These are phyloP conservation scores for Amauroascus verrucosus DNA, from an alignment of 2,329 filamentous ascomycete genomes.

Conservation along the genomic window DNA sequence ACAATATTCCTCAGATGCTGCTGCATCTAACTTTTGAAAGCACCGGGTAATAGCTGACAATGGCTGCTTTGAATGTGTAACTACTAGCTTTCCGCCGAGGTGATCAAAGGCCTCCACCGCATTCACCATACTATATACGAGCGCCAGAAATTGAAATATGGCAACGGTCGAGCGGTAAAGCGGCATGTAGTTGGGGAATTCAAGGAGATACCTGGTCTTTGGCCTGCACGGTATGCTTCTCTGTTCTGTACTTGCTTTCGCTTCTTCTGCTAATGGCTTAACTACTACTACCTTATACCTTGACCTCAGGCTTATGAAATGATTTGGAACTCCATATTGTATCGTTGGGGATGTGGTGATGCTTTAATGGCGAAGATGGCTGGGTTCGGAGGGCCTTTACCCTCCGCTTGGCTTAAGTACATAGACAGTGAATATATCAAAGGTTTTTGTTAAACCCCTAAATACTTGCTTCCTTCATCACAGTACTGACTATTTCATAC, in stretches of 20 bases:
- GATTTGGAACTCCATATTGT: constrained; percentile 4
- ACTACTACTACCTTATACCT: neutral
- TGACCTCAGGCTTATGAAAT: constrained; percentile 7
- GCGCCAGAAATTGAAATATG: constrained; percentile 10
- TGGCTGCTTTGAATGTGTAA: neutral
- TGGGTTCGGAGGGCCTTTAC: constrained; percentile 7
- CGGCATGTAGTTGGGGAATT: constrained; percentile 5
- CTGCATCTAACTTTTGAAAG: constrained; percentile 1
- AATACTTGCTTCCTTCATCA: neutral
- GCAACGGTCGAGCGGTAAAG: neutral
- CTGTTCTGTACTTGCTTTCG: neutral
- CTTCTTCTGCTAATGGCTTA: neutral
- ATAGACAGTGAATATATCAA: constrained; percentile 1
- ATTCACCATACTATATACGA: constrained; percentile 3
- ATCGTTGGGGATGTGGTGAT: constrained; percentile 1
- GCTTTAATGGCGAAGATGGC: constrained; percentile 1
- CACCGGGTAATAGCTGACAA: too few species aligned
- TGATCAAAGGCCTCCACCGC: constrained; percentile 3
- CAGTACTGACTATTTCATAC: neutral
- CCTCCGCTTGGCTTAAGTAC: constrained; percentile 1
- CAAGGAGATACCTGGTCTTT: constrained; percentile 8
- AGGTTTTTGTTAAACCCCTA: too few species aligned
- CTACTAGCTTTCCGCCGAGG: neutral
- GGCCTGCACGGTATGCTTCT: constrained; percentile 4
- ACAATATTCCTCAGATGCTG: neutral